Evolutionary conservation across 495 filamentous ascomycete species (phyloP), one percentile per base, ranked within the genome.

Genomic region (Penicillium nucicola): DNA sequence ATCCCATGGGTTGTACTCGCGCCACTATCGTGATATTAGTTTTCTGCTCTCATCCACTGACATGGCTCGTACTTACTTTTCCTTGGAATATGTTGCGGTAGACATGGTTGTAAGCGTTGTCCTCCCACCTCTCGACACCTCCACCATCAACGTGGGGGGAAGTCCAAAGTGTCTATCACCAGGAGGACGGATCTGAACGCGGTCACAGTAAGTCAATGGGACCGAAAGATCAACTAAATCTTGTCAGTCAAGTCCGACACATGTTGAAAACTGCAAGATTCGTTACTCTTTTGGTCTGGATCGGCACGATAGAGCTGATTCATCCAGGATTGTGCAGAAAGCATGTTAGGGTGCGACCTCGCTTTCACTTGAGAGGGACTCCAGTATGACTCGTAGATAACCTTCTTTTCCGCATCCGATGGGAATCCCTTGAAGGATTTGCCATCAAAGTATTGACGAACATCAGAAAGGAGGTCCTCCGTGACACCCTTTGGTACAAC

Each of bases 361-460:
- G 87, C 86, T 12, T 75, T 73, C 38, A 90, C 61, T 54, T 91
- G 87, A 4, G 83, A 65, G 4, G 77, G 73, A 5, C 84, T 85
- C 87, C 88, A 92, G 69, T 92, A 91, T 1, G 90, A 69, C 59
- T 92, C 88, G 58, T 79, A 88, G 15, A 91, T 86, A 50, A 86
- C 80, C 53, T 61, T 65, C 14, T 56, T 58, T 15, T 43, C 20
- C 2, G 80, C 74, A 55, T 86, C 86, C n/a, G 62, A 64, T 23
- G 52, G 52, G 32, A 42, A 48, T 19, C 33, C 39, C 30, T 48
- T 43, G 20, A 43, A 42, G 12, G 32, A 20, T 19, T 43, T 31
- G 5, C 14, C 32, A 0, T 42, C 34, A n/a, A 31, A 31, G 12
- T 48, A 42, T 37, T 48, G 33, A 5, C 58, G 56, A 3, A 84